Conservation (phyloP, 2,329 filamentous ascomycete species). For the Epichloe hybrida region DNA sequence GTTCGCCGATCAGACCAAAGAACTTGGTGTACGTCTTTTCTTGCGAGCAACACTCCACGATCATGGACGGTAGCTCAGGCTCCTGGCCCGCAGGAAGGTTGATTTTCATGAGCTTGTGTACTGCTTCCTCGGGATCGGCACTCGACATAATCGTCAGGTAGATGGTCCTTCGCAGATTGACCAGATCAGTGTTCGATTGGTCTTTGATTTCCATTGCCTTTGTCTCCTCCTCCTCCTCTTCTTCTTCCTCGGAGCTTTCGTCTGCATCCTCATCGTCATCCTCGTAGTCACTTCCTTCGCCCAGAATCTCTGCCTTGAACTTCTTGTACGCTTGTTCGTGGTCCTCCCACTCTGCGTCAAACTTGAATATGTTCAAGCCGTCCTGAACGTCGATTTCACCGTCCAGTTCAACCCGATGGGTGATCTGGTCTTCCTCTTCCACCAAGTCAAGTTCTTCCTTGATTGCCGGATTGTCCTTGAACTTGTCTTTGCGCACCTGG, state of each 20-base stretch:
- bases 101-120: conserved; percentile 93
- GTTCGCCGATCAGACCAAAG: conserved; percentile 85
- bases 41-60: conserved; percentile 92
- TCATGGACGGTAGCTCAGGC: conserved; percentile 85
- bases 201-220: conserved; percentile 93
- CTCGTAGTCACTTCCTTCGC: conserved; percentile 79
- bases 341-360: conserved; percentile 76
- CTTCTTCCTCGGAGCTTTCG: conserved; percentile 59
- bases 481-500: conserved; percentile 89
- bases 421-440: conserved; percentile 96
- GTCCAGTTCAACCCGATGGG: conserved; percentile 70
- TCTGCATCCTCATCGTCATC: conserved; percentile 47
- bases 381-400: conserved; percentile 79
- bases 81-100: conserved; percentile 79
- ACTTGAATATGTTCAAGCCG: conserved; percentile 89
- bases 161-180: conserved; percentile 85
- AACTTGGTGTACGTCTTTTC: conserved; percentile 97
- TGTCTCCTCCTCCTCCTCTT: conserved; percentile 70
- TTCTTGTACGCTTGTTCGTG: conserved; percentile 83
- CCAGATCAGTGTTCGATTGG: conserved; percentile 88
- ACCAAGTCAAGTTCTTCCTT: conserved; percentile 90
- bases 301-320: conserved; percentile 84
- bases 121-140: conserved; percentile 90
- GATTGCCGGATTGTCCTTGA: conserved; percentile 85
- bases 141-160: conserved; percentile 97